phyloP scores from a whole-genome alignment of 1,284 basidiomycete genomes.

The Pisolithus thermaeus region DNA sequence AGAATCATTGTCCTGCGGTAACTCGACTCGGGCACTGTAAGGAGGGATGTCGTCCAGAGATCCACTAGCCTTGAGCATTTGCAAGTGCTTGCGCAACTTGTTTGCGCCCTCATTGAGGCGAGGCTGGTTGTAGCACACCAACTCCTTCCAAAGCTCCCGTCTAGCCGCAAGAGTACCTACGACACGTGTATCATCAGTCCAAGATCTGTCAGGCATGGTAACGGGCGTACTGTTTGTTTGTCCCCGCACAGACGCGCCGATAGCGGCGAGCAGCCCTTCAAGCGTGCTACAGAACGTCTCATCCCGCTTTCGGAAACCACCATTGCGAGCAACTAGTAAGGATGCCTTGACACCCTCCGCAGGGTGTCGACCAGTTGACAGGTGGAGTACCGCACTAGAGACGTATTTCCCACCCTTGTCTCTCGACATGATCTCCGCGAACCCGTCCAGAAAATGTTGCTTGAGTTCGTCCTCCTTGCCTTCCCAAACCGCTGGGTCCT shows the following conservation, averaged over 20 bases:
- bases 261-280: neutral
- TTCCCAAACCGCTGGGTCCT: neutral
- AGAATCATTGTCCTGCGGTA: neutral
- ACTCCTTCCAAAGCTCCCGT: neutral
- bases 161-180: neutral
- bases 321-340: neutral
- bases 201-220: neutral
- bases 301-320: neutral
- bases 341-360: neutral
- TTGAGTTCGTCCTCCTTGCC: neutral
- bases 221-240: neutral
- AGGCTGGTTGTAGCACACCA: neutral
- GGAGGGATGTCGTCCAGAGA: neutral
- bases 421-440: conserved; percentile 1
- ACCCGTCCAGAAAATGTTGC: conserved; percentile 1
- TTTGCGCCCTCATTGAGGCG: neutral
- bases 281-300: neutral
- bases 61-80: neutral
- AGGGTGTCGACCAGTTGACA: neutral
- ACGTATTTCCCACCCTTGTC: conserved; percentile 1
- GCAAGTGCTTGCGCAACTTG: neutral
- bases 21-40: neutral
- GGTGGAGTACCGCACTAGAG: neutral
- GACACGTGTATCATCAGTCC: neutral
- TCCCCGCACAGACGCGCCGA: neutral